Evolutionary conservation across 2,329 filamentous ascomycete genomes (phyloP).

Genomic region (Curvularia sp.): DNA sequence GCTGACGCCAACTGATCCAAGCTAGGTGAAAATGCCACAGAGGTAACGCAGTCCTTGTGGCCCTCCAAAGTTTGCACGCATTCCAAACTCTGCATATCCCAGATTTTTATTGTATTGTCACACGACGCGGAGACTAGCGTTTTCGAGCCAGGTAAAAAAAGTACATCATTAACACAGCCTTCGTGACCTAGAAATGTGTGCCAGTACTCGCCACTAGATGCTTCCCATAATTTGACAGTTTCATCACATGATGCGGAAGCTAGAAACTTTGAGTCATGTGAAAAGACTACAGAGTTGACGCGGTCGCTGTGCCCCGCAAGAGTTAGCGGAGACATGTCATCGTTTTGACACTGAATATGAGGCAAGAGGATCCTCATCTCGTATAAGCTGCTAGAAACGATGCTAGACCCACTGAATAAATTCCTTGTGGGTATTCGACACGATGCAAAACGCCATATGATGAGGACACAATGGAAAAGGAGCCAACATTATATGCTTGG

Average conservation of each 20-base stretch:
- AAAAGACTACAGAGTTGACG: slow-evolving; percentile 1
- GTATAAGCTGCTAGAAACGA: background rate
- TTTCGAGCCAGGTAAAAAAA: slow-evolving; percentile 28
- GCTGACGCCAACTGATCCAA: too few relatives aligned
- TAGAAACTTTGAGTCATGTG: background rate
- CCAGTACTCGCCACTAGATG: slow-evolving; percentile 11
- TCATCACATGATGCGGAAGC: slow-evolving; percentile 1
- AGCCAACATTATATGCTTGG: background rate
- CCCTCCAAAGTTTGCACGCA: slow-evolving; percentile 21
- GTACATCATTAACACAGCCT: slow-evolving; percentile 18
- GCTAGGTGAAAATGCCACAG: slow-evolving; percentile 30
- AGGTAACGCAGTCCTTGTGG: slow-evolving; percentile 17
- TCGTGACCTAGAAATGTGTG: slow-evolving; percentile 22
- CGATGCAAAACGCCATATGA: too few relatives aligned
- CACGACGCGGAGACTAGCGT: slow-evolving; percentile 3
- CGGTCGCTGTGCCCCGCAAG: background rate
- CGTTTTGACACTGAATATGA: background rate
- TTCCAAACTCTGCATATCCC: slow-evolving; percentile 17
- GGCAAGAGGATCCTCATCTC: background rate
- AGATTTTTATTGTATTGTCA: slow-evolving; percentile 10
- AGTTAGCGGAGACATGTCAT: background rate
- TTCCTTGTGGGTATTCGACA: too few relatives aligned
- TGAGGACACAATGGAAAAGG: background rate
- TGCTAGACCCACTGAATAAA: background rate
- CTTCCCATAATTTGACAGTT: slow-evolving; percentile 7